Conservation (phyloP, 2,329 filamentous ascomycete genomes). For the Cercospora sp. region DNA sequence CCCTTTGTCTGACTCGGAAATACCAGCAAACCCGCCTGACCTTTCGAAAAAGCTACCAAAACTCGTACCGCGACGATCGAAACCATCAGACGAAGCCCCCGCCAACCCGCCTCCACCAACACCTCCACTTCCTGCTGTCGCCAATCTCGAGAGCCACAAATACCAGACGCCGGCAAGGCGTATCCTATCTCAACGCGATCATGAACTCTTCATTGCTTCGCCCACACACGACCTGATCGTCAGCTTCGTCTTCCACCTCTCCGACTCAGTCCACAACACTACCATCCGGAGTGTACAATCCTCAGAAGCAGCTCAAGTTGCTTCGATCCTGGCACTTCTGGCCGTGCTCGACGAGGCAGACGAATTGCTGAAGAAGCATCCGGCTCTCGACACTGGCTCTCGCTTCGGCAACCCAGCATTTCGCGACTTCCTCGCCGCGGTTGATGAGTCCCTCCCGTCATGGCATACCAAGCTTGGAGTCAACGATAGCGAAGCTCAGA, state of each 20-base stretch:
- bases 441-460: conserved; percentile 46
- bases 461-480: conserved; percentile 68
- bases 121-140: conserved; percentile 68
- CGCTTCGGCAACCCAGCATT: conserved; percentile 95
- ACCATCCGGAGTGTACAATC: conserved; percentile 63
- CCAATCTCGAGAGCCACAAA: conserved; percentile 57
- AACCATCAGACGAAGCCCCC: conserved; percentile 43
- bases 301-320: conserved; percentile 55
- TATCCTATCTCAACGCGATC: conserved; percentile 79
- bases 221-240: conserved; percentile 73
- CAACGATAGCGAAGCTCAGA: conserved; percentile 53
- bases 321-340: conserved; percentile 64
- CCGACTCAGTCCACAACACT: conserved; percentile 73
- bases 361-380: conserved; percentile 64
- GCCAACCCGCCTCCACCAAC: conserved; percentile 68
- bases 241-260: conserved; percentile 82
- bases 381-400: conserved; percentile 84
- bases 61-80: conserved; percentile 63
- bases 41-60: conserved; percentile 64
- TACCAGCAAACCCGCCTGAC: conserved; percentile 42
- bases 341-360: conserved; percentile 70
- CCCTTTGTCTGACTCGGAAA: conserved; percentile 13
- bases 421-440: conserved; percentile 72
- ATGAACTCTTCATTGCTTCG: conserved; percentile 76
- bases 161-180: conserved; percentile 68